Conservation (phyloP, 805 yeast genomes). For the Saccharomycopsis sp. region DNA sequence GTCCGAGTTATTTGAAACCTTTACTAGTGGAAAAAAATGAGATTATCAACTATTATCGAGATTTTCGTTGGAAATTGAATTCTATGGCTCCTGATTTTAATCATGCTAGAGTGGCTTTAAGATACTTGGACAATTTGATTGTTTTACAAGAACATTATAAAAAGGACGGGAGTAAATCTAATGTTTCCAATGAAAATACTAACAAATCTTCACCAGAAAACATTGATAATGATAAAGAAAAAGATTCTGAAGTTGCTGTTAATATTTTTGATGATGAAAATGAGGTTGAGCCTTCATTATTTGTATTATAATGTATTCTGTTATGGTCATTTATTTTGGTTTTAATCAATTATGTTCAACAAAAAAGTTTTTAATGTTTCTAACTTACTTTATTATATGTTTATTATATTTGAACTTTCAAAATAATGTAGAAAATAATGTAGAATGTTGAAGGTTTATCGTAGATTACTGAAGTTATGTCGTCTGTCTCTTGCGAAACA, state of each 20-base stretch:
- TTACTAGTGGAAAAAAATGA: slow-evolving; percentile 3
- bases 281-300: not conserved
- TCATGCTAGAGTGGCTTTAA: slow-evolving; percentile 16
- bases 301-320: not conserved
- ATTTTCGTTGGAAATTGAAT: slow-evolving; percentile 17
- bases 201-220: not conserved
- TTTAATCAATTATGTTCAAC: no score
- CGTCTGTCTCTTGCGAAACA: no score
- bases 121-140: slow-evolving; percentile 13
- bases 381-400: no score
- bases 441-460: no score
- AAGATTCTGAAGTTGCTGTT: not conserved
- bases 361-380: no score
- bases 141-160: slow-evolving; percentile 6
- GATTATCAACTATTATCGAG: slow-evolving; percentile 11
- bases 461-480: no score
- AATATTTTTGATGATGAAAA: not conserved
- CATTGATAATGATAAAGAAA: not conserved
- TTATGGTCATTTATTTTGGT: no score
- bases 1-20: not conserved
- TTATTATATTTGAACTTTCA: no score
- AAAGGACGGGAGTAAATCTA: not conserved
- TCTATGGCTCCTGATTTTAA: slow-evolving; percentile 18
- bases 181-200: not conserved
- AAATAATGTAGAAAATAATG: no score